Evolutionary conservation across 2,329 filamentous ascomycete genomes (phyloP), one percentile per base, ranked within the genome.

Genomic region (Cercospora sp.): DNA sequence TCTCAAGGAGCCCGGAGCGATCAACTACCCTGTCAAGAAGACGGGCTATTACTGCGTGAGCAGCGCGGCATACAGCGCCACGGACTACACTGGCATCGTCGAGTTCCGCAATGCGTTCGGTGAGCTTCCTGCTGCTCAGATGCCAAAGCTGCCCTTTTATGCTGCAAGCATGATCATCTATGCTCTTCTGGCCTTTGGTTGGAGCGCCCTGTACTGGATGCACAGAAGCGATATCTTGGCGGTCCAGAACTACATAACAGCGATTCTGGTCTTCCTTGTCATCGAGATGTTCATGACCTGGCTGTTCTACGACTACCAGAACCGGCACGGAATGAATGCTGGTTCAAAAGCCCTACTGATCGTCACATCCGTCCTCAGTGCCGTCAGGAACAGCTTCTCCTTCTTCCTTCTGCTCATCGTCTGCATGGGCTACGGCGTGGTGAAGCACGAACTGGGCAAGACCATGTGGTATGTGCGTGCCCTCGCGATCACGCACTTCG

Each of bases 371-470:
- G 86, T 98, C 26, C 85, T 99, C 55, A 98, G 97, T 77, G 95
- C 95, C 5, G 94, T 90, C 65, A 88, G 95, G 71, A 99, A 98
- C 81, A 97, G 94, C 0, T 98, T 99, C 79, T 97, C 94, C 0
- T 99, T 99, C 84, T 99, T 99, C 84, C 84, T 99, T 60, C 86
- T 99, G 8, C 89, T 99, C 63, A 98, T 99, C 73, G 95, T 99
- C 33, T 99, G 95, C 80, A 99, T 99, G 95, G 95, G 95, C 33
- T 99, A 99, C 75, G 95, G 95, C 74, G 96, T 99, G 26, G 96
- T 99, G 72, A 98, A 98, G 82, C 91, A 90, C 2, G 93, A 91
- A 2, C 86, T 99, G 4, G 95, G 95, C 67, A 91, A 90, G 76
- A 94, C 93, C 12, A 99, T 99, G 95, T 88, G 94, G 72, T 94